Conservation (phyloP, 257 asterid species). For the Coffea canephora region DNA sequence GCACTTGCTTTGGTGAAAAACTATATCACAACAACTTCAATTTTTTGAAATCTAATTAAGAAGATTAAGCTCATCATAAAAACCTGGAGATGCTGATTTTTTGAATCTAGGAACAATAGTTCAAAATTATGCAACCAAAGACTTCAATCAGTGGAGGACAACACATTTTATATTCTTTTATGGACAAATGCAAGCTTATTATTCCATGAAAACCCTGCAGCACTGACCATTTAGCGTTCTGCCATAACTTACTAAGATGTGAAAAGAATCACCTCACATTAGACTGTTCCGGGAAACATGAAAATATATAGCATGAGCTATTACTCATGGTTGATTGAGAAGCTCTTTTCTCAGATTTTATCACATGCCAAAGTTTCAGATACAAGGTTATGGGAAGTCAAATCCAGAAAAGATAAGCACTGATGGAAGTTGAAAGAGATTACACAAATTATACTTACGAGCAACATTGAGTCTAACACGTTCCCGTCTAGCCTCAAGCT, state of each 20-base stretch:
- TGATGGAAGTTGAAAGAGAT: not conserved
- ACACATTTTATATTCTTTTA: too few relatives aligned
- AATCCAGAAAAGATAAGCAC: not conserved
- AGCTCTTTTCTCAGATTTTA: not conserved
- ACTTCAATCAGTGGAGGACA: not conserved
- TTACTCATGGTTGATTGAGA: not conserved
- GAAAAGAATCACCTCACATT: not conserved
- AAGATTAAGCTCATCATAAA: not conserved
- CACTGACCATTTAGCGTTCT: not conserved
- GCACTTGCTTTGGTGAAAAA: not conserved
- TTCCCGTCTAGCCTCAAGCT: slow-evolving; percentile 87
- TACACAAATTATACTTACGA: slow-evolving; percentile 49
- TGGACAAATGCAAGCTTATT: not conserved
- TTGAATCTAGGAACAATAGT: not conserved
- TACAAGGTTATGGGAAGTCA: not conserved
- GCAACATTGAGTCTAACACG: slow-evolving; percentile 76
- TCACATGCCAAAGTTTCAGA: not conserved
- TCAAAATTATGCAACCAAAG: not conserved
- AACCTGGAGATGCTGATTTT: slow-evolving; percentile 2
- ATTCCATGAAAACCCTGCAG: too few relatives aligned
- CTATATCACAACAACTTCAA: not conserved
- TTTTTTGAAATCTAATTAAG: not conserved
- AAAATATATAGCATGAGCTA: not conserved
- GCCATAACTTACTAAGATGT: not conserved
- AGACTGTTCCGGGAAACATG: slow-evolving; percentile 2